phyloP scores from a whole-genome alignment of 202 grass and related monocot species.

The Alloteropsis angusta region DNA sequence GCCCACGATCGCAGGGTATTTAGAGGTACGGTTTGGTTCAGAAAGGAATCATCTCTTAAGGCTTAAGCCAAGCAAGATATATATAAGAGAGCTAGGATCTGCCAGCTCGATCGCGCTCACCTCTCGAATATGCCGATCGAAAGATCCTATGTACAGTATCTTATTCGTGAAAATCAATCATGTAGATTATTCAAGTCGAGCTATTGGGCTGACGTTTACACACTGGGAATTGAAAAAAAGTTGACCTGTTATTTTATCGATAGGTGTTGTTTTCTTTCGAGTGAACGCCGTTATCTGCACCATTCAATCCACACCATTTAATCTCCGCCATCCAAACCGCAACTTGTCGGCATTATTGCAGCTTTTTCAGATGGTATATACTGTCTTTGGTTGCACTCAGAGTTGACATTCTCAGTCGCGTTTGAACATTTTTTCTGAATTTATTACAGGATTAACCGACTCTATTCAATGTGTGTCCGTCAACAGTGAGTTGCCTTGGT shows the following conservation, averaged over 20 bases:
- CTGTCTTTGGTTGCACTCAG: no score
- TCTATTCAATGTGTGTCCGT: no score
- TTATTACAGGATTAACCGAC: no score
- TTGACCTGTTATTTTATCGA: background rate
- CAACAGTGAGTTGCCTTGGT: no score
- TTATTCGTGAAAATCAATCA: no score
- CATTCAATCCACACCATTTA: background rate
- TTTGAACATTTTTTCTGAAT: no score
- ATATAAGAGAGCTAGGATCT: background rate
- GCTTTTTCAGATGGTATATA: no score
- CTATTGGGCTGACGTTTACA: background rate
- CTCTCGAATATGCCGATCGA: background rate
- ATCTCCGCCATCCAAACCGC: no score
- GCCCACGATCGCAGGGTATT: constrained; percentile 9
- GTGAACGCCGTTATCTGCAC: background rate
- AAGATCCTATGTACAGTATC: background rate
- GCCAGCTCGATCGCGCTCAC: background rate
- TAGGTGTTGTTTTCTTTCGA: background rate
- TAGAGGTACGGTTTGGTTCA: background rate
- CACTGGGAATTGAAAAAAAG: background rate
- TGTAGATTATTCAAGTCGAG: background rate
- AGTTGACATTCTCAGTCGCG: no score
- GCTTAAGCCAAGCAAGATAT: constrained; percentile 23
- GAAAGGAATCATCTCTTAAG: constrained; percentile 27
- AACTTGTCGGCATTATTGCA: no score